phyloP scores from a whole-genome alignment of 2,329 filamentous ascomycete species.

The Ascochyta pisi region DNA sequence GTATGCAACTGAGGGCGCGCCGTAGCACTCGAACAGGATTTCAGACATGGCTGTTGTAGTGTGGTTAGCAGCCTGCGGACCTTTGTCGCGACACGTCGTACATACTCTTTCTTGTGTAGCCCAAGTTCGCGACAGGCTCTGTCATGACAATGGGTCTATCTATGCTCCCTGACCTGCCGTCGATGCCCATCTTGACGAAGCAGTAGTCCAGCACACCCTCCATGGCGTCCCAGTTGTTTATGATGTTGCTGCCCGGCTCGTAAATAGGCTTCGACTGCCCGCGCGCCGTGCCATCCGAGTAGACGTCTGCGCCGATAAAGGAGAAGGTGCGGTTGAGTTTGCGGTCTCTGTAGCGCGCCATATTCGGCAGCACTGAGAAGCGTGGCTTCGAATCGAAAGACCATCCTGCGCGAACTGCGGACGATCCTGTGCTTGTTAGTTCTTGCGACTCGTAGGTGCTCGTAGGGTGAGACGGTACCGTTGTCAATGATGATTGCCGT shows the following conservation, averaged over 20 bases:
- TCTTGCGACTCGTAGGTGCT: neutral
- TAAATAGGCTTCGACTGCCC: slow-evolving; percentile 92
- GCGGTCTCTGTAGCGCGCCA: slow-evolving; percentile 93
- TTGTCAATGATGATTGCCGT: slow-evolving; percentile 97
- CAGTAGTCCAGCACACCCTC: slow-evolving; percentile 93
- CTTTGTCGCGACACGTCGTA: slow-evolving; percentile 18
- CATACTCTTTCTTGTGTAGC: slow-evolving; percentile 86
- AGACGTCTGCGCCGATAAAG: slow-evolving; percentile 91
- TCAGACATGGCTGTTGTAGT: slow-evolving; percentile 82
- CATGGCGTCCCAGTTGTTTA: slow-evolving; percentile 98
- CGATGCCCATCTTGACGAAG: slow-evolving; percentile 91
- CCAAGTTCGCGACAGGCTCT: slow-evolving; percentile 88
- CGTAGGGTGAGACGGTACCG: slow-evolving; percentile 63
- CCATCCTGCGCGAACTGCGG: slow-evolving; percentile 90
- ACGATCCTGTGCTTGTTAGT: slow-evolving; percentile 70
- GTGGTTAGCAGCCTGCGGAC: slow-evolving; percentile 33
- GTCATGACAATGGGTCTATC: slow-evolving; percentile 94
- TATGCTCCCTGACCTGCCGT: slow-evolving; percentile 74
- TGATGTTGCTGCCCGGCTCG: slow-evolving; percentile 86
- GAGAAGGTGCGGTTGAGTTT: slow-evolving; percentile 91
- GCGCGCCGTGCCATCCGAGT: slow-evolving; percentile 89
- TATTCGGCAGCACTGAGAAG: slow-evolving; percentile 83
- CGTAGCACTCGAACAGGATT: slow-evolving; percentile 95
- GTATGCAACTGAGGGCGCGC: slow-evolving; percentile 86
- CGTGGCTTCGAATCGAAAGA: slow-evolving; percentile 87